Evolutionary conservation across 495 filamentous ascomycete species (phyloP), one percentile per base, ranked within the genome.

Genomic region (Xylaria venustula): DNA sequence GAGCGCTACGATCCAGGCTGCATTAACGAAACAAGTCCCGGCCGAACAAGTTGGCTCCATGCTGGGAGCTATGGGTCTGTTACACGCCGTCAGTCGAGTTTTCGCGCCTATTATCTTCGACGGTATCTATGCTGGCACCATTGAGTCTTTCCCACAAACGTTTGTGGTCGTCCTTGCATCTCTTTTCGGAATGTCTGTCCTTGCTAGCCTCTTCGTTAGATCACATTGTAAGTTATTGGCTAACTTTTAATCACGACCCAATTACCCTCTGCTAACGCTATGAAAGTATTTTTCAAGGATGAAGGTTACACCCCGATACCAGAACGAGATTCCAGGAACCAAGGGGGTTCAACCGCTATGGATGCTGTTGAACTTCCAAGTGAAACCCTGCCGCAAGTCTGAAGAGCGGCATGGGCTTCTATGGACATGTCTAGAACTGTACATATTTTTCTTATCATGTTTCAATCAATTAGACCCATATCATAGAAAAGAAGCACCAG

Each of bases 21-120:
- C 90, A 0, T 74, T 97, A 17, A 97, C 91, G 53, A 97, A 97
- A 68, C 94, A 97, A 70, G 87, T 97, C 0, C 90, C 93, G 4
- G 81, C 83, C 8, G 88, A 93, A 63, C 82, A 83, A 28, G 87
- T 90, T 1, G 94, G 94, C 0, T 87, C 92, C 69, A 75, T 98
- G 51, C 82, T 98, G 2, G 94, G 94, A 9, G 94, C 92, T 1
- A 88, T 82, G 17, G 94, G 95, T 0, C 73, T 98, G 50, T 72
- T 98, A 60, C 94, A 97, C 77, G 89, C 90, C 0, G 69, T 94
- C 19, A 88, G 90, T 3, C 81, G 92, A 36, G 83, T 98, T 8
- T 68, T 96, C 14, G 86, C 87, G 8, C 94, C 94, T 0, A 80
- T 88, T 4, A 66, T 94, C 8, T 95, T 96, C 71, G 94, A 92